A percentile compares a stretch with the other conserved stretches of the same genome.
These are phyloP conservation scores for Achlya hypogyna DNA, from an alignment of 352 stramenopile species.

Conservation along the genomic window DNA sequence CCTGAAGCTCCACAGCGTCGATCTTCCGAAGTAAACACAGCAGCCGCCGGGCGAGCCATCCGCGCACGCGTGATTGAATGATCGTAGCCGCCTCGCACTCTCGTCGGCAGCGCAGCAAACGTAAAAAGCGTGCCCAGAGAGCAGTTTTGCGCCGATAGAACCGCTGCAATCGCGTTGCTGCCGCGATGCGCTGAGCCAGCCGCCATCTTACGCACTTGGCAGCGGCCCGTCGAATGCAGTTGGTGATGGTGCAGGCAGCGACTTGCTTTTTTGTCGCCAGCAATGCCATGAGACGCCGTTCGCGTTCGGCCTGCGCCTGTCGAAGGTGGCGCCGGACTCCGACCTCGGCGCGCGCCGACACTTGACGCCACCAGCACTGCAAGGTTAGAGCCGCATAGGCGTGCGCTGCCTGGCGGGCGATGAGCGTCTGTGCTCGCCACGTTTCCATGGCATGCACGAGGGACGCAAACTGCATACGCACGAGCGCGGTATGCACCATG, in stretches of 20 bases:
- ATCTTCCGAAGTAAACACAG: neutral
- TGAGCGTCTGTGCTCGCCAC: neutral
- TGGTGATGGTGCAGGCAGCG: neutral
- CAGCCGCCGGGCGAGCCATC: neutral
- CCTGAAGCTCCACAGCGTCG: neutral
- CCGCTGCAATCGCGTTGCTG: neutral
- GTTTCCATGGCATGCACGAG: neutral
- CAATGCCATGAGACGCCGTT: neutral
- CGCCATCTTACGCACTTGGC: neutral
- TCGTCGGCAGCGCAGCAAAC: neutral
- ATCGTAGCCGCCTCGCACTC: neutral
- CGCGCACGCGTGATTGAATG: neutral
- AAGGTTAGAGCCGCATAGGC: neutral
- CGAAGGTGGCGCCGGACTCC: neutral
- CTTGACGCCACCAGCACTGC: neutral
- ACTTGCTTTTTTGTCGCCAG: neutral
- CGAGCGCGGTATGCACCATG: neutral
- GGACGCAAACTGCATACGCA: neutral
- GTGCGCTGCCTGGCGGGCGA: neutral
- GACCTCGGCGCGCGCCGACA: neutral
- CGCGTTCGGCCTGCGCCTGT: neutral
- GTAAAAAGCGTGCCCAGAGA: conserved; percentile 6
- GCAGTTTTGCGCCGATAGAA: neutral
- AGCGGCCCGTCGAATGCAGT: neutral
- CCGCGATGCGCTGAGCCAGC: neutral